A percentile compares a stretch with the other conserved stretches of the same genome.
These are phyloP conservation scores for Xylariaceae sp. DNA, from an alignment of 2,329 filamentous ascomycete genomes.

Conservation along the genomic window DNA sequence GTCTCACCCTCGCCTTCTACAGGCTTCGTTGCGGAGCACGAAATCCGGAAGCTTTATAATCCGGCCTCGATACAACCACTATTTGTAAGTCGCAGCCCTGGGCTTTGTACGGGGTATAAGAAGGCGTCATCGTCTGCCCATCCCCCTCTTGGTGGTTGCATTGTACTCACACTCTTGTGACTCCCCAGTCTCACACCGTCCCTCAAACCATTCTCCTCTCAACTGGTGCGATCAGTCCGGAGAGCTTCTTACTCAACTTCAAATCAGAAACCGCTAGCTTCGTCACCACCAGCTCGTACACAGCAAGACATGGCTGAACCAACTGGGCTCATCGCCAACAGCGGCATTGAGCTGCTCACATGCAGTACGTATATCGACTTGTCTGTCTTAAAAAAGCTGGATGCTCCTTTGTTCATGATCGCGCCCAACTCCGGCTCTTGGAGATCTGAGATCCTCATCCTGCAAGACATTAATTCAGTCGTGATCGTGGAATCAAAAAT, in stretches of 20 bases:
- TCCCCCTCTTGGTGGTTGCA: background rate
- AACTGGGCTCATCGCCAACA: constrained; percentile 55
- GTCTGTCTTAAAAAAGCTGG: background rate
- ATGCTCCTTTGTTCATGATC: background rate
- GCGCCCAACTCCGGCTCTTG: constrained; percentile 2
- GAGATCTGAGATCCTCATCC: background rate
- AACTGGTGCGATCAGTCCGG: background rate
- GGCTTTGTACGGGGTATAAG: constrained; percentile 23
- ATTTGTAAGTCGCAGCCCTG: background rate
- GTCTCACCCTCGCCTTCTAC: constrained; percentile 13
- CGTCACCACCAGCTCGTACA: constrained; percentile 5
- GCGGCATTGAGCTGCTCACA: constrained; percentile 61
- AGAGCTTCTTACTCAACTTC: constrained; percentile 19
- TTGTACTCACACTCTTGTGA: background rate
- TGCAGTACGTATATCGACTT: constrained; percentile 33
- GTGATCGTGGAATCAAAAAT: background rate
- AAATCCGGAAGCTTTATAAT: background rate
- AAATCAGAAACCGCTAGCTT: background rate
- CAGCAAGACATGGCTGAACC: constrained; percentile 36
- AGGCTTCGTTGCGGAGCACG: background rate
- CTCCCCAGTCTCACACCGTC: background rate
- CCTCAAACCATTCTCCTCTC: background rate
- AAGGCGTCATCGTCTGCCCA: constrained; percentile 10
- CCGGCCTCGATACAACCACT: background rate
- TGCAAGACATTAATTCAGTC: background rate